These are phyloP conservation scores for Penium margaritaceum DNA, from an alignment of 139 green algal species.

Conservation along the genomic window DNA sequence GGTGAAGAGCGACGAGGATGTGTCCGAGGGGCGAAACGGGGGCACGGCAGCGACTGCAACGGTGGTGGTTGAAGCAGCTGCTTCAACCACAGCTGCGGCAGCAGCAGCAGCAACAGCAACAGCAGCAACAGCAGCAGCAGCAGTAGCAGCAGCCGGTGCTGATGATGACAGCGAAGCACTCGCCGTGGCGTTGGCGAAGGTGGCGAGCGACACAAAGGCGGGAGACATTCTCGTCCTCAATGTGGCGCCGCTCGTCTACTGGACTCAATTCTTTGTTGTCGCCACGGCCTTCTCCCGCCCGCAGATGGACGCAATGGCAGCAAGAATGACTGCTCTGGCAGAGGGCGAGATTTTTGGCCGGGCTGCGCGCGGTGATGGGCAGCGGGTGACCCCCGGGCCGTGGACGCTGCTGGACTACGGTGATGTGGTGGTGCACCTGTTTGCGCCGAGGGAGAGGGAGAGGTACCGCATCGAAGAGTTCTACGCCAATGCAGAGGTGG, in stretches of 20 bases:
- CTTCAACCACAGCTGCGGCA: too few relatives aligned
- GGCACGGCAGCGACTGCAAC: too few relatives aligned
- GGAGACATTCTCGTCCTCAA: constrained; percentile 45
- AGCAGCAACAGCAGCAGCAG: too few relatives aligned
- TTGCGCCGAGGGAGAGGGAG: constrained; percentile 40
- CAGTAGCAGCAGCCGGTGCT: too few relatives aligned
- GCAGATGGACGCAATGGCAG: constrained; percentile 45
- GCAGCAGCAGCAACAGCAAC: too few relatives aligned
- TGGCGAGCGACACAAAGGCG: constrained; percentile 39
- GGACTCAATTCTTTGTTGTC: constrained; percentile 50
- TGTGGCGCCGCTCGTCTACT: constrained; percentile 47
- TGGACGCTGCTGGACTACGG: constrained; percentile 39
- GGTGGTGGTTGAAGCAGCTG: too few relatives aligned
- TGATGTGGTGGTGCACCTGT: constrained; percentile 54
- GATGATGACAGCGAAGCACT: constrained; percentile 10
- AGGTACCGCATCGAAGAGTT: constrained; percentile 53
- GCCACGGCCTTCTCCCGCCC: constrained; percentile 48
- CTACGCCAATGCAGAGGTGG: constrained; percentile 40
- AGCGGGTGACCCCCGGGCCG: neutral
- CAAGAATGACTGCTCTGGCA: constrained; percentile 5
- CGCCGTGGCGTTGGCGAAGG: constrained; percentile 45
- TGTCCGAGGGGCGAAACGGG: too few relatives aligned
- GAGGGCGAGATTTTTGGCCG: constrained; percentile 2
- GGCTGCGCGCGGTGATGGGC: too few relatives aligned
- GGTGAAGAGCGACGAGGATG: too few relatives aligned